phyloP scores from a whole-genome alignment of 495 filamentous ascomycete genomes.

The Evernia prunastri region DNA sequence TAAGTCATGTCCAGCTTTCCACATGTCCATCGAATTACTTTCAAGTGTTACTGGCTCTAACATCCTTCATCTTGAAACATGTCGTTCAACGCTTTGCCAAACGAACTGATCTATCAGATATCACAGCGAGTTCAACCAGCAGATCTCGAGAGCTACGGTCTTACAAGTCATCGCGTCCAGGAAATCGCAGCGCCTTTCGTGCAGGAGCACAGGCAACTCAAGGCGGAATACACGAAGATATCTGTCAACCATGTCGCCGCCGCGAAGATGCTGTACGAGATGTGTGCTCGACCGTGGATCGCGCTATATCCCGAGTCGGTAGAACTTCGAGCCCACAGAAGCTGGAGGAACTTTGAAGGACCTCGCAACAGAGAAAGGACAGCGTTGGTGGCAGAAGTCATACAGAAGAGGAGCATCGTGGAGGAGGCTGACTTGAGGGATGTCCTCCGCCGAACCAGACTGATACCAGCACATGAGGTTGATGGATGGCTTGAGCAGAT shows the following conservation, averaged over 20 bases:
- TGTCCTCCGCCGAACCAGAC: constrained; percentile 7
- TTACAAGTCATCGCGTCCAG: constrained; percentile 14
- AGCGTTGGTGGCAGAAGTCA: constrained; percentile 13
- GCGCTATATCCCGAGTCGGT: constrained; percentile 18
- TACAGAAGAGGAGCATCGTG: constrained; percentile 3
- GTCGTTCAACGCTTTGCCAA: constrained; percentile 20
- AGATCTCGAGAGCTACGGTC: constrained; percentile 20
- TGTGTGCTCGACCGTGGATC: constrained; percentile 22
- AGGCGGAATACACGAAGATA: constrained; percentile 14
- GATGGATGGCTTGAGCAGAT: constrained; percentile 13
- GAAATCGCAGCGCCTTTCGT: constrained; percentile 19
- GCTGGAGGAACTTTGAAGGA: constrained; percentile 21
- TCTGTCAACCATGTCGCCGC: constrained; percentile 19
- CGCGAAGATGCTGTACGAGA: constrained; percentile 22
- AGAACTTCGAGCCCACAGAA: constrained; percentile 17
- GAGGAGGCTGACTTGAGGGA: constrained; percentile 16
- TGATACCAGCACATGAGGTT: constrained; percentile 15
- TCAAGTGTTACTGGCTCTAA: not conserved
- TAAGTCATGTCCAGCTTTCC: not conserved
- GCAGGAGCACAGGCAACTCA: constrained; percentile 19
- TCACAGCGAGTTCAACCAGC: constrained; percentile 17
- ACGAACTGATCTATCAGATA: constrained; percentile 23
- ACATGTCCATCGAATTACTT: not conserved
- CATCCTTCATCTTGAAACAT: not conserved
- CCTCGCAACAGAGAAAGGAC: constrained; percentile 13